Evolutionary conservation across 495 filamentous ascomycete genomes (phyloP).

Genomic region (Astrocystis sublimbata): DNA sequence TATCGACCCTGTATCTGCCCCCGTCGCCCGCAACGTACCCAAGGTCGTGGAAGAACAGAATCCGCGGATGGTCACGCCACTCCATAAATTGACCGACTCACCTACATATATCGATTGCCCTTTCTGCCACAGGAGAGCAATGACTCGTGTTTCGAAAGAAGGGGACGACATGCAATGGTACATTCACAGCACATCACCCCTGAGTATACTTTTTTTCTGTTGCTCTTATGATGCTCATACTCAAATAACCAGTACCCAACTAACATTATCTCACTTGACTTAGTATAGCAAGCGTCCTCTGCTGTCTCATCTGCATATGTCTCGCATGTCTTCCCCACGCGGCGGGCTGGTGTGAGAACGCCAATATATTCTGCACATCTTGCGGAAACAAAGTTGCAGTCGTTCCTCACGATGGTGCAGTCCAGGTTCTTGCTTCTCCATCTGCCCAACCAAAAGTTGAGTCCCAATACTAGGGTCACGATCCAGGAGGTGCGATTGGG

Average conservation of each 20-base stretch:
- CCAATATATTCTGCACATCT: conserved; percentile 28
- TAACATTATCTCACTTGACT: neutral
- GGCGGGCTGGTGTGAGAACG: conserved; percentile 38
- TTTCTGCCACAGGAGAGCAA: conserved; percentile 29
- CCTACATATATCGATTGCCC: conserved; percentile 38
- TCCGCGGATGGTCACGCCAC: conserved; percentile 28
- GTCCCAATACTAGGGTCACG: too few relatives aligned
- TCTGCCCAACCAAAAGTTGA: too few relatives aligned
- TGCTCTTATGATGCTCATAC: too few relatives aligned
- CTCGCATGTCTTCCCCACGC: conserved; percentile 36
- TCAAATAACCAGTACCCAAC: conserved; percentile 33
- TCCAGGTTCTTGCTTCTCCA: too few relatives aligned
- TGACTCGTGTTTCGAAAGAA: conserved; percentile 22
- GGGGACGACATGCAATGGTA: too few relatives aligned
- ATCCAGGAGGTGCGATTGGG: too few relatives aligned
- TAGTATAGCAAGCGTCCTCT: neutral
- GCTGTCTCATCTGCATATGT: conserved; percentile 35
- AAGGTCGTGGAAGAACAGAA: neutral
- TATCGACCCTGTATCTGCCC: neutral
- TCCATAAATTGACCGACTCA: conserved; percentile 23
- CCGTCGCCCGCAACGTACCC: neutral
- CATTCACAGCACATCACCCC: too few relatives aligned
- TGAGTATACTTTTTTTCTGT: too few relatives aligned
- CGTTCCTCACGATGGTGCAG: conserved; percentile 19
- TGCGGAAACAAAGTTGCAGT: conserved; percentile 33